Evolutionary conservation across 768 basidiomycete species (phyloP).

Genomic region (Termitomyces sp.): DNA sequence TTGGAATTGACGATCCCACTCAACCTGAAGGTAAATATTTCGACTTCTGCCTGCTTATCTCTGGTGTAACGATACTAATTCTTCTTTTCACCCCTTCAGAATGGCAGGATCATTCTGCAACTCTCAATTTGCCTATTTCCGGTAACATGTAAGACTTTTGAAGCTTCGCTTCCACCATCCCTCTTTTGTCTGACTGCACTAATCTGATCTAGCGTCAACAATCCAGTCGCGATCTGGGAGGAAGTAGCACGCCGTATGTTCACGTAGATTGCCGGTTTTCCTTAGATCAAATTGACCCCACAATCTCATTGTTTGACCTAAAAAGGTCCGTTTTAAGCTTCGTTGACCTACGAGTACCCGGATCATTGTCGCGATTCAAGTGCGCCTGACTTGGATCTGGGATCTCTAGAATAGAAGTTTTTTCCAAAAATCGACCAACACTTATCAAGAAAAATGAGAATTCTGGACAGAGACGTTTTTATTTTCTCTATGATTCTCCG

Average conservation of each 20-base stretch:
- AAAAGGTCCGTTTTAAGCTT: constrained; percentile 3
- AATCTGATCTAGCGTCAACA: constrained; percentile 42
- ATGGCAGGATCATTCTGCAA: constrained; percentile 54
- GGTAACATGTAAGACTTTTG: constrained; percentile 37
- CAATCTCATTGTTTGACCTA: not conserved
- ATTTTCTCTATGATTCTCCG: not conserved
- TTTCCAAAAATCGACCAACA: not conserved
- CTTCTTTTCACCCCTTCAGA: constrained; percentile 24
- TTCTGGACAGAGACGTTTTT: not conserved
- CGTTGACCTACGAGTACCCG: not conserved
- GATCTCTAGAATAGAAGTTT: constrained; percentile 2
- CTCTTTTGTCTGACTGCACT: constrained; percentile 1
- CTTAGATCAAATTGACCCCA: constrained; percentile 1
- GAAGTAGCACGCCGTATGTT: constrained; percentile 28
- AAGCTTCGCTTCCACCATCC: not conserved
- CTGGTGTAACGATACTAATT: not conserved
- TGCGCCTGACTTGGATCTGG: not conserved
- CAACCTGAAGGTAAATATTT: constrained; percentile 46
- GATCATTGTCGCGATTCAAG: constrained; percentile 5
- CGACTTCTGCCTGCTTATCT: not conserved
- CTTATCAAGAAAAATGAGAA: not conserved
- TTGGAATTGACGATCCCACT: constrained; percentile 43
- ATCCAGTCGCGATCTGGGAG: constrained; percentile 51
- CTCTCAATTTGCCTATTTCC: constrained; percentile 46
- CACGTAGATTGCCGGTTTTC: constrained; percentile 7